Base-by-base conservation (phyloP, 768 basidiomycete species). In the Cantharellus anzutake region DNA sequence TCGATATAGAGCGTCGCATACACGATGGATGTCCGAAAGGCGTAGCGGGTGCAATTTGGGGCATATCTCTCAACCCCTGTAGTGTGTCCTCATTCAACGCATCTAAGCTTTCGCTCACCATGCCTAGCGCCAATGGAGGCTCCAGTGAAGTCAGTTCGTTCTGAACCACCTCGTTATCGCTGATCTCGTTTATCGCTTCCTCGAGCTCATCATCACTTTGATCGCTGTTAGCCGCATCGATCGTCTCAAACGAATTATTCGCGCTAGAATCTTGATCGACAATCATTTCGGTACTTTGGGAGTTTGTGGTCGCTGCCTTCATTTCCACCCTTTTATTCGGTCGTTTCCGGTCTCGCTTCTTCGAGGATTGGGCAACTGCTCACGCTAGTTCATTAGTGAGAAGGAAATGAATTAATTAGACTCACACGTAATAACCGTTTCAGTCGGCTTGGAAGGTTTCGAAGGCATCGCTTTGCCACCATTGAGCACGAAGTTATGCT, bases 401-500 rank as follows among this genome's bases (percentile, higher is more conserved):
- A 11, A 55, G 52, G 11, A 55, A 38, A 35, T 55, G 11, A 11
- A 14, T 14, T 55, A 55, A 14, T 11, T 55, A 37, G 14, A 35
- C 11, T 55, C 7, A 14, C 14, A 11, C 52, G 7, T 38, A 37
- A 11, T 35, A 14, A 52, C 35, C 57, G 51, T 11, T 58, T 29
- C 29, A 11, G 11, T 29, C 11, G 11, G 11, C 44, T 11, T 48
- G 11, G 11, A 7, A 55, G 52, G 14, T 37, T 11, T 7, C 52
- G 11, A 37, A 7, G 35, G 11, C 35, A 55, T 60, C 5, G 48
- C 58, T 57, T 62, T 62, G 41, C 51, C 57, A 11, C 61, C 61
- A 56, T 51, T 52, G 20, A 63, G 60, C 42, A 51, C 60, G 44
- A 63, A 62, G 62, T 63, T 58, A 56, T 63, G 62, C 37, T 63